Percentiles rank a stretch among this genome's conserved stretches.
phyloP scores from a whole-genome alignment of 2,329 filamentous ascomycete genomes.

The Verticillium albo-atrum region DNA sequence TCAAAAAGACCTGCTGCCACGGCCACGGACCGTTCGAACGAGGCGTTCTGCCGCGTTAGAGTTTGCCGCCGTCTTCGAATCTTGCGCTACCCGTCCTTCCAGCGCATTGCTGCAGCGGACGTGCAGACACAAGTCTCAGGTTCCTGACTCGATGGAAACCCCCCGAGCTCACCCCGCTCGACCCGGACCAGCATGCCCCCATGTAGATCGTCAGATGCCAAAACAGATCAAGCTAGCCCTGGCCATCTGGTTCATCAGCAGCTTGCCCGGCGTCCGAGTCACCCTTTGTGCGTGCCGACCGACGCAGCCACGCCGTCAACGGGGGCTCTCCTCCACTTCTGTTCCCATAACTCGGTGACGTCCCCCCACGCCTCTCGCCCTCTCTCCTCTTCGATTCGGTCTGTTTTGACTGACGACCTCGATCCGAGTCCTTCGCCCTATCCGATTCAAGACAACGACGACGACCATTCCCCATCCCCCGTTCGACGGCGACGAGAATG shows the following conservation, averaged over 20 bases:
- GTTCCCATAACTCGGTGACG: not conserved
- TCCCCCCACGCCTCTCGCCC: not conserved
- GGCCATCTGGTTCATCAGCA: not conserved
- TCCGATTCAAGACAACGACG: too few relatives aligned
- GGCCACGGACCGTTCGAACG: not conserved
- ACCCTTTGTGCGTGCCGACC: not conserved
- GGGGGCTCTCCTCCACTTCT: not conserved
- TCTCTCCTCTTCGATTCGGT: not conserved
- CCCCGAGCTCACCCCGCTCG: not conserved
- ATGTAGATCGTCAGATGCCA: not conserved
- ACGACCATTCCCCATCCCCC: not conserved
- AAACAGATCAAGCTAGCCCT: not conserved
- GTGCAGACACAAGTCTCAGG: not conserved
- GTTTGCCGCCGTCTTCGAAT: not conserved
- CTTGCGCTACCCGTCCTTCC: not conserved
- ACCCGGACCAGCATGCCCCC: not conserved
- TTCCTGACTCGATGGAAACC: not conserved
- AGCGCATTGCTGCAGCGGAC: not conserved
- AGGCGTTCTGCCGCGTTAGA: not conserved
- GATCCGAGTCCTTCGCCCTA: not conserved
- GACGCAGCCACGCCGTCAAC: not conserved
- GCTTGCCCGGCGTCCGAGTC: not conserved
- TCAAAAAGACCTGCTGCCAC: not conserved
- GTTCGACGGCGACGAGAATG: not conserved
- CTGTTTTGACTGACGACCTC: not conserved